phyloP scores from a whole-genome alignment of 352 stramenopile genomes.

The Globisporangium radiosum region DNA sequence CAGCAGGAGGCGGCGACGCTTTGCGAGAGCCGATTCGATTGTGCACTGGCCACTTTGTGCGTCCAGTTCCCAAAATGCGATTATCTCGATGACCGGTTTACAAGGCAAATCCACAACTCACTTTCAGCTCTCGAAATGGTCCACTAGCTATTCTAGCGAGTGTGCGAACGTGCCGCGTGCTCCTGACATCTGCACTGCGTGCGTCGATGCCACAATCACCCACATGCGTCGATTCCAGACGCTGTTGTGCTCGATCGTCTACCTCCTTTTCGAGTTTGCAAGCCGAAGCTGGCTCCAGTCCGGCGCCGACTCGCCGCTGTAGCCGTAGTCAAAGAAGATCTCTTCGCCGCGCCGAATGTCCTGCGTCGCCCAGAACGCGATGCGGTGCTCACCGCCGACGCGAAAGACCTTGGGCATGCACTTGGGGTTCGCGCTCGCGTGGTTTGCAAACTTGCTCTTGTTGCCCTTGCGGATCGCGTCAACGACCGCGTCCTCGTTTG shows the following conservation, averaged over 20 bases:
- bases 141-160: no score
- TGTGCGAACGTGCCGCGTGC: no score
- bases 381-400: conserved; percentile 82
- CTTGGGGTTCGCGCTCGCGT: conserved; percentile 63
- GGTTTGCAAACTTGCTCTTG: conserved; percentile 90
- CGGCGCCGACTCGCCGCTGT: conserved; percentile 47
- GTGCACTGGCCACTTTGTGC: no score
- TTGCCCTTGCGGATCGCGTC: conserved; percentile 91
- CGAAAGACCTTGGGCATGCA: conserved; percentile 74
- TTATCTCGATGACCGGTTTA: no score
- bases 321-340: conserved; percentile 69
- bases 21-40: no score
- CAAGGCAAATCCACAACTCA: no score
- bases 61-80: no score
- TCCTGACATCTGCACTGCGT: no score
- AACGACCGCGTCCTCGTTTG: conserved; percentile 84
- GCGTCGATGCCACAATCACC: no score
- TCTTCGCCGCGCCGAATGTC: conserved; percentile 83
- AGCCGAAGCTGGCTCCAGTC: conserved; percentile 63
- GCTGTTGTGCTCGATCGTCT: background rate
- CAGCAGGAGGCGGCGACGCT: no score
- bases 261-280: conserved; percentile 12
- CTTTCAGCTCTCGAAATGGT: no score
- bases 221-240: no score
- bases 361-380: conserved; percentile 89